Conservation (phyloP, 768 basidiomycete species). For the Boletus huronensis region DNA sequence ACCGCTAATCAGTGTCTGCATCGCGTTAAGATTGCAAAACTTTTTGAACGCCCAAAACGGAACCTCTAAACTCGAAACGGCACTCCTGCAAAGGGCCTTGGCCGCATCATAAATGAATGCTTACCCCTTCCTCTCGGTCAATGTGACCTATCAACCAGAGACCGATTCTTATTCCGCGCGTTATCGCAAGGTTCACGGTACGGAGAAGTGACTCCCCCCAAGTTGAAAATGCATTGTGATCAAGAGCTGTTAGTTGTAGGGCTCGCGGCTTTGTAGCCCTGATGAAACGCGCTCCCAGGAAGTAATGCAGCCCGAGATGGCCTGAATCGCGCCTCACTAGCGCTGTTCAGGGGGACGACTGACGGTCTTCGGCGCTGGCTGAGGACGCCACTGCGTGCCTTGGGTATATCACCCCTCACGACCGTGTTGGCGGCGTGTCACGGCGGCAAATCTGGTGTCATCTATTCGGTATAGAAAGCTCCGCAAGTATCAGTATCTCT, state of each 20-base stretch:
- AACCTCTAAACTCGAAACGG: background rate
- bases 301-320: background rate
- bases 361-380: background rate
- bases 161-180: background rate
- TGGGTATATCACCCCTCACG: background rate
- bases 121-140: constrained; percentile 11
- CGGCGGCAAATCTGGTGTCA: background rate
- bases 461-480: background rate
- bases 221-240: background rate
- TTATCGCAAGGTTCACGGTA: background rate
- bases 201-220: background rate
- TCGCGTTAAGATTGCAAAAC: background rate
- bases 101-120: background rate
- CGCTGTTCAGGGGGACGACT: background rate
- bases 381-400: background rate
- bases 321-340: background rate
- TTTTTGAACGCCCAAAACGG: background rate
- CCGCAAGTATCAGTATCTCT: background rate
- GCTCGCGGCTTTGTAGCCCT: background rate
- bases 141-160: constrained; percentile 3
- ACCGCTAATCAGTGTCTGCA: background rate
- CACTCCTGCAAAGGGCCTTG: background rate
- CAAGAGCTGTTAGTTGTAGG: background rate
- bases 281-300: background rate
- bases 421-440: background rate